Evolutionary conservation across 768 basidiomycete species (phyloP).

Genomic region (Leucogyrophana mollusca): DNA sequence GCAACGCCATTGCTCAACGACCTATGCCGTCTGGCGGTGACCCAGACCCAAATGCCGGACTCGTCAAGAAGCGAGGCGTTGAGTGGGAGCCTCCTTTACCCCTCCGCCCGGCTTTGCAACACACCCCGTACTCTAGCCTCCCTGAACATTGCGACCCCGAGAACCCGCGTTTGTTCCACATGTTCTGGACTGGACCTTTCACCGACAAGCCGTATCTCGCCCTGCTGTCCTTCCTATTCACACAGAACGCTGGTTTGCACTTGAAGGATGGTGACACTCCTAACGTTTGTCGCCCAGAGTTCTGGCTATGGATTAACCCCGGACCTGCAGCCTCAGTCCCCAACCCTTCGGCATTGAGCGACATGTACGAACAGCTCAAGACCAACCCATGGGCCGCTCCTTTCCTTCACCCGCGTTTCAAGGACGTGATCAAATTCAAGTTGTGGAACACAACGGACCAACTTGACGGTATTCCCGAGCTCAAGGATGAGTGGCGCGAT

Average conservation of each 20-base stretch:
- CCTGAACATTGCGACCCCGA: constrained; percentile 76
- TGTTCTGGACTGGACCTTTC: constrained; percentile 99
- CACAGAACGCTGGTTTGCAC: constrained; percentile 90
- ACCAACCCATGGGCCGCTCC: constrained; percentile 93
- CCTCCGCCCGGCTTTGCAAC: constrained; percentile 50
- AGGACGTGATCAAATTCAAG: constrained; percentile 90
- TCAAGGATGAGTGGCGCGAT: constrained; percentile 86
- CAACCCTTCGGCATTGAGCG: constrained; percentile 73
- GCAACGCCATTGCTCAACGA: constrained; percentile 30
- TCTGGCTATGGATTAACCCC: constrained; percentile 99
- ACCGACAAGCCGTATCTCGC: constrained; percentile 99
- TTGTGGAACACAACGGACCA: constrained; percentile 99
- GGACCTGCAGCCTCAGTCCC: constrained; percentile 92
- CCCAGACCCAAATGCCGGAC: constrained; percentile 51
- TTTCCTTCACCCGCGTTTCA: constrained; percentile 90
- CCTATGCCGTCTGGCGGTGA: constrained; percentile 26
- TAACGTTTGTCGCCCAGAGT: constrained; percentile 76
- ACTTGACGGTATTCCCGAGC: constrained; percentile 85
- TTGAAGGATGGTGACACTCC: constrained; percentile 43
- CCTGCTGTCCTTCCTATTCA: constrained; percentile 90
- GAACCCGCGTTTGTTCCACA: constrained; percentile 89
- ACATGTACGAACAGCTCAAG: constrained; percentile 84
- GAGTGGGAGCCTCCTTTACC: constrained; percentile 56
- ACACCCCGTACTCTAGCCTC: constrained; percentile 57
- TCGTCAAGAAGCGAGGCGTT: constrained; percentile 55